These are phyloP conservation scores for Leccinum fibrillosum DNA, from an alignment of 768 basidiomycete species.

Conservation along the genomic window DNA sequence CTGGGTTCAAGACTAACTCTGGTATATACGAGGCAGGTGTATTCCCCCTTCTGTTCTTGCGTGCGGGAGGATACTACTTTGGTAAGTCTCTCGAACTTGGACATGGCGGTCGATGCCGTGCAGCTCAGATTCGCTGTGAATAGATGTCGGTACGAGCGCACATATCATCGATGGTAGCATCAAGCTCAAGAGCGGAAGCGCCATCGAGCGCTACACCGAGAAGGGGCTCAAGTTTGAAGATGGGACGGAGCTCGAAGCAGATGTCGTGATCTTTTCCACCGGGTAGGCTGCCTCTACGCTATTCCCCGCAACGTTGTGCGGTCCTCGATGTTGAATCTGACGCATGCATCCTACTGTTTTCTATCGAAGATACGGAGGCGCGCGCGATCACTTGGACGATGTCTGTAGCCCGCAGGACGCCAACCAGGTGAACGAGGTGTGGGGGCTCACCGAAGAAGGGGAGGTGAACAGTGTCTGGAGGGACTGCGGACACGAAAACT, in stretches of 20 bases:
- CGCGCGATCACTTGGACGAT: conserved; percentile 34
- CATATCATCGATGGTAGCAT: conserved; percentile 46
- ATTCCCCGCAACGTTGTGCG: background rate
- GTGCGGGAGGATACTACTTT: conserved; percentile 41
- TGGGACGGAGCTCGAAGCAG: conserved; percentile 30
- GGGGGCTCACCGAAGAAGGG: conserved; percentile 65
- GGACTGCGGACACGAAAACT: conserved; percentile 34
- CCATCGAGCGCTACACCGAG: conserved; percentile 30
- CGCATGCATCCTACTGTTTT: background rate
- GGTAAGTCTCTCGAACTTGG: conserved; percentile 19
- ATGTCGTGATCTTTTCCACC: conserved; percentile 32
- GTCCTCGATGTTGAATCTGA: background rate
- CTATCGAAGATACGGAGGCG: conserved; percentile 44
- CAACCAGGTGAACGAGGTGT: conserved; percentile 45
- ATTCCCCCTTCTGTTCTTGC: conserved; percentile 22
- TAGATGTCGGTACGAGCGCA: conserved; percentile 40
- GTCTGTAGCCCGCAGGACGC: conserved; percentile 47
- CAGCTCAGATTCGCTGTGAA: background rate
- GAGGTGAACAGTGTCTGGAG: conserved; percentile 45
- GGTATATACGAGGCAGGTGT: conserved; percentile 36
- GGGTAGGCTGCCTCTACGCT: conserved; percentile 15
- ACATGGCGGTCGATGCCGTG: too few species aligned
- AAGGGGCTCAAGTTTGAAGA: conserved; percentile 30
- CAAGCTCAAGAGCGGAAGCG: conserved; percentile 46
- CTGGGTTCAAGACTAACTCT: conserved; percentile 37